Evolutionary conservation across 495 filamentous ascomycete species (phyloP).

Genomic region (Tuber umbilicatum): DNA sequence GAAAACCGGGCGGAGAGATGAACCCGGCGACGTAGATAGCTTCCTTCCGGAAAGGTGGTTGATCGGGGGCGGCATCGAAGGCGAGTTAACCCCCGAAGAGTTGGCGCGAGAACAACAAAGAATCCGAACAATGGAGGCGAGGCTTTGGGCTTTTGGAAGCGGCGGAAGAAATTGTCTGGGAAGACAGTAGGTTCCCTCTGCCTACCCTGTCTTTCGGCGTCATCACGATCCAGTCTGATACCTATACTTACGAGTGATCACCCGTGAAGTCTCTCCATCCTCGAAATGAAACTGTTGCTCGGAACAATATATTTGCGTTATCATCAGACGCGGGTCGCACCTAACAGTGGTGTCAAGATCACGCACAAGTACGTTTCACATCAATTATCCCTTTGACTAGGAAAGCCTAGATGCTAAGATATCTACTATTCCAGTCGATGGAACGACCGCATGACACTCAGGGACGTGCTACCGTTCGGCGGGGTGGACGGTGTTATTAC

Average conservation of each 20-base stretch:
- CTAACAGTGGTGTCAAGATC: background rate
- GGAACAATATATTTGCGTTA: constrained; percentile 22
- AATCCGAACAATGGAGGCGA: constrained; percentile 35
- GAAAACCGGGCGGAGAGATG: constrained; percentile 15
- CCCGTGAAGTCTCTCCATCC: constrained; percentile 17
- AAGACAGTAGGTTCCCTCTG: constrained; percentile 42
- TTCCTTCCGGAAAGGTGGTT: constrained; percentile 37
- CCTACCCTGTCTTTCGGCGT: constrained; percentile 9
- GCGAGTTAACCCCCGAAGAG: background rate
- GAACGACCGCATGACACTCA: constrained; percentile 9
- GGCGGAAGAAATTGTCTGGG: constrained; percentile 13
- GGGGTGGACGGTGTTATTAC: constrained; percentile 9
- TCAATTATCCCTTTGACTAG: background rate
- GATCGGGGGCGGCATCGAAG: constrained; percentile 24
- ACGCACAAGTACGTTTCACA: constrained; percentile 6
- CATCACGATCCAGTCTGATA: background rate
- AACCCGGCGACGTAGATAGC: background rate
- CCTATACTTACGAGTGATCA: constrained; percentile 3
- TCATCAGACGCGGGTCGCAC: background rate
- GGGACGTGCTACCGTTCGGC: constrained; percentile 10
- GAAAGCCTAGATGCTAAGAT: background rate
- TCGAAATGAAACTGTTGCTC: constrained; percentile 27
- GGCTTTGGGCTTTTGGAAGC: constrained; percentile 25
- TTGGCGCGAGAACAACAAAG: constrained; percentile 17
- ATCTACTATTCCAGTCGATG: constrained; percentile 9